Percentiles rank a stretch among this genome's conserved stretches.
Evolutionary conservation across 345 rosid species (phyloP).

Genomic region (Eucalyptus virginea): DNA sequence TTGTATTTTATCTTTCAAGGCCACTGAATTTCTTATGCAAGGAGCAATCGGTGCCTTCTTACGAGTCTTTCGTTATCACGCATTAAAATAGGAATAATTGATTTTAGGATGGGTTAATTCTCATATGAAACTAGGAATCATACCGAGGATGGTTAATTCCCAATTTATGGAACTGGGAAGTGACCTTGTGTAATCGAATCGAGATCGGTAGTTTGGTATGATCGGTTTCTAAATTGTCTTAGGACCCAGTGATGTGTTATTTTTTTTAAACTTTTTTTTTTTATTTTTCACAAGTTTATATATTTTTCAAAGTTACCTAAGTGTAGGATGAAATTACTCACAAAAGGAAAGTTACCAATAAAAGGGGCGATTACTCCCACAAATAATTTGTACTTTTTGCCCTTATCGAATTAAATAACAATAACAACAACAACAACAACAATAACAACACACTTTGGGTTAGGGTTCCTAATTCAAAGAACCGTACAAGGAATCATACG

Average conservation of each 20-base stretch:
- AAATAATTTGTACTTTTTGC: not conserved
- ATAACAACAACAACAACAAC: not conserved
- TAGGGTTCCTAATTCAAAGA: not conserved
- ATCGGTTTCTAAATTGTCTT: not conserved
- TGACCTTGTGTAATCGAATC: fast-evolving
- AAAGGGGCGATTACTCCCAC: not conserved
- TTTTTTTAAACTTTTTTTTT: not conserved
- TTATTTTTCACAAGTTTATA: not conserved
- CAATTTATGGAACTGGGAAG: not conserved
- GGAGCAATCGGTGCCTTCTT: not conserved
- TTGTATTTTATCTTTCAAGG: not conserved
- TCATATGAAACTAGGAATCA: not conserved
- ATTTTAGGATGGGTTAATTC: not conserved
- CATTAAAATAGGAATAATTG: not conserved
- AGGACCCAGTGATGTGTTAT: fast-evolving
- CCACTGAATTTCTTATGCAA: not conserved
- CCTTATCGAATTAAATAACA: not conserved
- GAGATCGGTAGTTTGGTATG: not conserved
- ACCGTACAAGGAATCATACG: fast-evolving
- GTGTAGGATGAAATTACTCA: not conserved
- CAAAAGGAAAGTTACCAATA: not conserved
- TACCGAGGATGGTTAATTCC: not conserved
- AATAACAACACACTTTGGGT: no score
- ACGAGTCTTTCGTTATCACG: not conserved
- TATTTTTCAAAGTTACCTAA: not conserved